A percentile compares a stretch with the other conserved stretches of the same genome.
phyloP scores from a whole-genome alignment of 768 basidiomycete species.

The Guyanaporus albipodus region DNA sequence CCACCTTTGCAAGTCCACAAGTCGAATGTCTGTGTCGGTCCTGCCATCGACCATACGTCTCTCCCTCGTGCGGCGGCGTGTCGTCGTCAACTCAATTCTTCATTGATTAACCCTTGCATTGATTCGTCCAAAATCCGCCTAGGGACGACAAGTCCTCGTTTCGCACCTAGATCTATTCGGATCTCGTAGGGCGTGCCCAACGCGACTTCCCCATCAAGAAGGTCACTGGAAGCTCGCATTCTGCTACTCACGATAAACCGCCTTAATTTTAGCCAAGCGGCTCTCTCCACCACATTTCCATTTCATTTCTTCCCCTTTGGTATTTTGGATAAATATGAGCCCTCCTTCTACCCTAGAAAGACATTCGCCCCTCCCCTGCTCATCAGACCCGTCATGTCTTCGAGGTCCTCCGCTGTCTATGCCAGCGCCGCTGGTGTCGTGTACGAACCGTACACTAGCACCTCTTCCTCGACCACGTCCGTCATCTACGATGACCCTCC shows the following conservation, averaged over 20 bases:
- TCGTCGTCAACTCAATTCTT: not conserved
- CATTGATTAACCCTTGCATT: slow-evolving; percentile 5
- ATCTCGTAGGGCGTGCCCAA: slow-evolving; percentile 12
- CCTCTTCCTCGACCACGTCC: slow-evolving; percentile 23
- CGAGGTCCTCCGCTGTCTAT: slow-evolving; percentile 26
- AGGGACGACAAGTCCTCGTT: slow-evolving; percentile 8
- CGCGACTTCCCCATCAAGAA: slow-evolving; percentile 27
- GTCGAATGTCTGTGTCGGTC: no score
- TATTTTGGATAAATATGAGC: slow-evolving; percentile 30
- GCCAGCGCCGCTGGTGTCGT: slow-evolving; percentile 26
- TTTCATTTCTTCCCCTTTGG: slow-evolving; percentile 9
- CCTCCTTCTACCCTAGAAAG: slow-evolving; percentile 1
- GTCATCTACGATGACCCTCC: slow-evolving; percentile 21
- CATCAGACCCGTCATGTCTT: slow-evolving; percentile 21
- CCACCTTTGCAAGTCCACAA: no score
- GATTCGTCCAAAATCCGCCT: slow-evolving; percentile 2
- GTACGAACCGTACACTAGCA: slow-evolving; percentile 24
- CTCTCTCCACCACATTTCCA: slow-evolving; percentile 15
- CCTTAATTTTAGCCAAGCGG: slow-evolving; percentile 29
- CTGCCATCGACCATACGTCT: no score
- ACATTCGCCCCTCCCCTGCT: slow-evolving; percentile 3
- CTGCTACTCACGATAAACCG: slow-evolving; percentile 25
- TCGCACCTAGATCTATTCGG: slow-evolving; percentile 19
- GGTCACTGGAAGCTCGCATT: slow-evolving; percentile 11
- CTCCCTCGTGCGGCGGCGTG: not conserved